phyloP scores from a whole-genome alignment of 2,329 filamentous ascomycete species.

The Cladorrhinum sp. region DNA sequence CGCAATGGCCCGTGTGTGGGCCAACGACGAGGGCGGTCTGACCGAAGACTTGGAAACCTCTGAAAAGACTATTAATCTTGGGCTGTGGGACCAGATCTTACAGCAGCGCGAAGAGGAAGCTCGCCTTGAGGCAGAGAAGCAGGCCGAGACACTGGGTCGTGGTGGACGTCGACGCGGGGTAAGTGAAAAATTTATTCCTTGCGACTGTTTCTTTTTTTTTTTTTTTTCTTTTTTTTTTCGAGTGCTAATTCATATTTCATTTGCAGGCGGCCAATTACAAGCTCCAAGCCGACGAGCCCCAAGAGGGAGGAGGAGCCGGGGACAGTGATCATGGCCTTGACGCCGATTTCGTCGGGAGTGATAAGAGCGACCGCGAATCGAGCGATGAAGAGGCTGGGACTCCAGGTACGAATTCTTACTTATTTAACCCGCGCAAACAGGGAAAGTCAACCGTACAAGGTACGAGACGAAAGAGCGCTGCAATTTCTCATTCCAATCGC shows the following conservation, averaged over 20 bases:
- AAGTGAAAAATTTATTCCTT: slow-evolving; percentile 21
- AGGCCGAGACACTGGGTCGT: slow-evolving; percentile 75
- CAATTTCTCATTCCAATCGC: slow-evolving; percentile 8
- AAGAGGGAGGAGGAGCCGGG: slow-evolving; percentile 15
- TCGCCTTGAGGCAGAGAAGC: slow-evolving; percentile 64
- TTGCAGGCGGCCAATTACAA: slow-evolving; percentile 32
- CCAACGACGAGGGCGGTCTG: slow-evolving; percentile 69
- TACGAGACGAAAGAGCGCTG: slow-evolving; percentile 22
- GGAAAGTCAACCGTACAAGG: slow-evolving; percentile 20
- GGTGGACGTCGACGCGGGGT: slow-evolving; percentile 71
- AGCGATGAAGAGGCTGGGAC: slow-evolving; percentile 21
- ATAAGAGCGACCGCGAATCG: slow-evolving; percentile 27
- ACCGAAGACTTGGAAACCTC: slow-evolving; percentile 59
- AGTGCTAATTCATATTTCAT: slow-evolving; percentile 9
- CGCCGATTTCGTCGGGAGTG: slow-evolving; percentile 29
- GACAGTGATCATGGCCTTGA: slow-evolving; percentile 26
- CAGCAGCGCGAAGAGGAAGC: slow-evolving; percentile 77
- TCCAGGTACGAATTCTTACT: slow-evolving; percentile 13
- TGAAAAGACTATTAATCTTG: slow-evolving; percentile 57
- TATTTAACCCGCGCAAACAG: slow-evolving; percentile 18
- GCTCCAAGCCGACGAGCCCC: slow-evolving; percentile 27
- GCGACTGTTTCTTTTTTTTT: not conserved
- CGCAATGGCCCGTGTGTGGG: slow-evolving; percentile 88
- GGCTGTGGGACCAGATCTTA: slow-evolving; percentile 88
- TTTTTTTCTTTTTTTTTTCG: not conserved